Evolutionary conservation across 2,329 filamentous ascomycete species (phyloP).

Genomic region (Aspergillus unguis): DNA sequence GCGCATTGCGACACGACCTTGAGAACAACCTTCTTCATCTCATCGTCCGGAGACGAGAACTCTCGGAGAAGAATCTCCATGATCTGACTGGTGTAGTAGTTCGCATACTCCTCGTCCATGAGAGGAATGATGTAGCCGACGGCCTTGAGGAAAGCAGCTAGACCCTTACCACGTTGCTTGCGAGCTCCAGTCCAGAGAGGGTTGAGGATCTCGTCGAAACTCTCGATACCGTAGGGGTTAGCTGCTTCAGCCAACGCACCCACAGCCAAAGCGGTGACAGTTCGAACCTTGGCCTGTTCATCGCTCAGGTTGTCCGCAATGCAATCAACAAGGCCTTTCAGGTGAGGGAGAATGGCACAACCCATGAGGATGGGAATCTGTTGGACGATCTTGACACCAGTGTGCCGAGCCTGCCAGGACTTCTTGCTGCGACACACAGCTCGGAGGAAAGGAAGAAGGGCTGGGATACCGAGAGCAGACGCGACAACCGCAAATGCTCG

Average conservation of each 20-base stretch:
- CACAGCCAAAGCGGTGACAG: slow-evolving; percentile 91
- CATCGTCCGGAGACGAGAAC: slow-evolving; percentile 94
- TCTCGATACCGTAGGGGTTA: slow-evolving; percentile 98
- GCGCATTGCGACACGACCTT: slow-evolving; percentile 97
- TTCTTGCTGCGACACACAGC: slow-evolving; percentile 98
- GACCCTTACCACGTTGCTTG: slow-evolving; percentile 92
- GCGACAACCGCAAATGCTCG: slow-evolving; percentile 96
- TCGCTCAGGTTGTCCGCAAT: slow-evolving; percentile 95
- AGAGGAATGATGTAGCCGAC: slow-evolving; percentile 97
- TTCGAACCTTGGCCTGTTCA: slow-evolving; percentile 95
- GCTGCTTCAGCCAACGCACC: slow-evolving; percentile 93
- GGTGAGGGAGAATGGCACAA: slow-evolving; percentile 88
- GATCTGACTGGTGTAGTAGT: slow-evolving; percentile 97
- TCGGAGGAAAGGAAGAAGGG: slow-evolving; percentile 87
- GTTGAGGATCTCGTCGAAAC: slow-evolving; percentile 95
- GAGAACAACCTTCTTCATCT: slow-evolving; percentile 99
- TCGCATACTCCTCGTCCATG: slow-evolving; percentile 99
- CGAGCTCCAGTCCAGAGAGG: slow-evolving; percentile 94
- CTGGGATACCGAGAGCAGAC: slow-evolving; percentile 91
- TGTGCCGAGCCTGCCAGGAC: slow-evolving; percentile 97
- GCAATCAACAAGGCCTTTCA: slow-evolving; percentile 94
- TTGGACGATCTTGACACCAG: slow-evolving; percentile 97
- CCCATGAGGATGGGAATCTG: slow-evolving; percentile 99
- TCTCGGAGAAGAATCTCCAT: slow-evolving; percentile 97
- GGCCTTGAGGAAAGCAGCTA: slow-evolving; percentile 94